phyloP scores from a whole-genome alignment of 2,329 filamentous ascomycete genomes.

The Penicillium aurantiogriseum region DNA sequence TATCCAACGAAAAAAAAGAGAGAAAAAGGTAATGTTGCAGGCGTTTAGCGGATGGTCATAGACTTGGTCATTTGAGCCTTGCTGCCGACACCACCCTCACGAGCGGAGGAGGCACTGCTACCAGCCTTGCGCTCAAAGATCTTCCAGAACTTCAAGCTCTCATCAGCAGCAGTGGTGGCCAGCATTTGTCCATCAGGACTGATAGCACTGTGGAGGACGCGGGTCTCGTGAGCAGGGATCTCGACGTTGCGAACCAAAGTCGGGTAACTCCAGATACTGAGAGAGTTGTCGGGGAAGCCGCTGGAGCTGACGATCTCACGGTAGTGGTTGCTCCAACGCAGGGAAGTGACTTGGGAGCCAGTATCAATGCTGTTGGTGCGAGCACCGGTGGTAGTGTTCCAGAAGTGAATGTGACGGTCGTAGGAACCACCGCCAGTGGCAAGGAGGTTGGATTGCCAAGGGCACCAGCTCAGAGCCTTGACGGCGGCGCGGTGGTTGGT shows the following conservation, averaged over 20 bases:
- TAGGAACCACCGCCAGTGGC: slow-evolving; percentile 95
- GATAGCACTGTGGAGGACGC: slow-evolving; percentile 93
- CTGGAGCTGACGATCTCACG: slow-evolving; percentile 97
- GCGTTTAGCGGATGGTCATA: slow-evolving; percentile 79
- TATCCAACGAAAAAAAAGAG: slow-evolving; percentile 16
- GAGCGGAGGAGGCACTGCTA: slow-evolving; percentile 60
- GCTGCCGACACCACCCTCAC: slow-evolving; percentile 65
- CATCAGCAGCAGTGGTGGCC: slow-evolving; percentile 91
- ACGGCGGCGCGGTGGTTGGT: slow-evolving; percentile 99
- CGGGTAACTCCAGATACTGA: slow-evolving; percentile 99
- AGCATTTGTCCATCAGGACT: slow-evolving; percentile 98
- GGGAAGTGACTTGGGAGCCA: slow-evolving; percentile 91
- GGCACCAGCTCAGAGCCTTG: slow-evolving; percentile 98
- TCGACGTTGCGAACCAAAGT: slow-evolving; percentile 95
- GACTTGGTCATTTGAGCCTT: slow-evolving; percentile 89
- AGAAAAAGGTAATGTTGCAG: not conserved
- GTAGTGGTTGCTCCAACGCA: slow-evolving; percentile 95
- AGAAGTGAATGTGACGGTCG: slow-evolving; percentile 98
- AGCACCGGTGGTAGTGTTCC: slow-evolving; percentile 97
- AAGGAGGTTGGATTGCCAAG: slow-evolving; percentile 96
- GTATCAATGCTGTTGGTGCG: slow-evolving; percentile 99
- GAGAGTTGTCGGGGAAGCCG: slow-evolving; percentile 97
- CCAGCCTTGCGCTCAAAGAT: slow-evolving; percentile 98
- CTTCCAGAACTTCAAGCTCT: slow-evolving; percentile 99
- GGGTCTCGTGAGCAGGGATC: slow-evolving; percentile 94